Evolutionary conservation across 1,139 yeast species (phyloP).

Genomic region (Arxiozyma slooffiae): DNA sequence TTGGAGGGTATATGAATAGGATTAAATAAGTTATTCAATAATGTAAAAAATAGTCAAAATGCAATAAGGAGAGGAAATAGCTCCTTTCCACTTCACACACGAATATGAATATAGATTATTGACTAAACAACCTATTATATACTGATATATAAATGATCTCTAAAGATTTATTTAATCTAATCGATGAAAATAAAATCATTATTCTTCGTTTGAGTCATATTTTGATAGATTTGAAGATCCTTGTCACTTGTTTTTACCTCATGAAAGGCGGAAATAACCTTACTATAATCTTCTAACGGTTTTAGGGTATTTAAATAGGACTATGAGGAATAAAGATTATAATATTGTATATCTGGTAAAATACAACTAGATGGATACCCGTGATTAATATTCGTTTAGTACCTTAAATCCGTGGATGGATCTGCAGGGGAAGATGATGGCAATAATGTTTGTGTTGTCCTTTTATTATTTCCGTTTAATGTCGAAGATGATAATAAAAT

Average conservation of each 20-base stretch:
- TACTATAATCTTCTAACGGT: neutral
- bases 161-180: neutral
- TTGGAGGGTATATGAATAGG: neutral
- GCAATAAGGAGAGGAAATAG: neutral
- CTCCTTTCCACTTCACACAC: neutral
- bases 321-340: neutral
- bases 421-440: neutral
- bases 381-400: neutral
- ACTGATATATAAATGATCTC: neutral
- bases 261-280: neutral
- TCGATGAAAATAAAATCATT: neutral
- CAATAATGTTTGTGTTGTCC: neutral
- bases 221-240: neutral
- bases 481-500: neutral
- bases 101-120: neutral
- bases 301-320: neutral
- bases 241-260: neutral
- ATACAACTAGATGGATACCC: neutral
- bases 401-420: neutral
- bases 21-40: too few species aligned
- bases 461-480: neutral
- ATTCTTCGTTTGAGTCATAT: neutral
- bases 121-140: neutral
- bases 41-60: too few species aligned
- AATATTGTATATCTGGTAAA: neutral